Conservation (phyloP, 1,284 basidiomycete genomes). For the Cutaneotrichosporon sp. region DNA sequence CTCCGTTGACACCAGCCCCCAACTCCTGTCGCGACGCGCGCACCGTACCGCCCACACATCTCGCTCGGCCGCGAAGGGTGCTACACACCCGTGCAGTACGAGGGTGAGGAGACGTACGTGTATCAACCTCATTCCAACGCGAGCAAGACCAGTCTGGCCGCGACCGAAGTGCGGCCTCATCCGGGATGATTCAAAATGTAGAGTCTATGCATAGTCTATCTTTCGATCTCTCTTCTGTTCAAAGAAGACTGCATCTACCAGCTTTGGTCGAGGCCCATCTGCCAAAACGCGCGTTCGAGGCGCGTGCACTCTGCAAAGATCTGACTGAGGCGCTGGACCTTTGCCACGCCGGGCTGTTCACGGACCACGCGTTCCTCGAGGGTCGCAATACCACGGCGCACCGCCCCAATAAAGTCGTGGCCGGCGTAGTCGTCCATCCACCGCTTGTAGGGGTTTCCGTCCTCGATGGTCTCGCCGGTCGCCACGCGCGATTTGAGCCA, state of each 20-base stretch:
- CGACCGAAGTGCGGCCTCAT: no score
- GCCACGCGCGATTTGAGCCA: constrained; percentile 66
- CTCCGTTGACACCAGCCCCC: not conserved
- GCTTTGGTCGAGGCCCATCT: constrained; percentile 53
- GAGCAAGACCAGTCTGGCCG: not conserved
- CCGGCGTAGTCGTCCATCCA: constrained; percentile 87
- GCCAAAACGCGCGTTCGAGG: constrained; percentile 88
- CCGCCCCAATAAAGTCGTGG: constrained; percentile 67
- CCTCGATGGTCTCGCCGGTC: constrained; percentile 59
- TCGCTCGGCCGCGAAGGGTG: not conserved
- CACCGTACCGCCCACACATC: not conserved
- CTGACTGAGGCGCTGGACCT: constrained; percentile 66
- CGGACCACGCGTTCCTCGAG: constrained; percentile 63
- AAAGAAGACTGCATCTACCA: constrained; percentile 7
- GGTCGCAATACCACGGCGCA: constrained; percentile 65
- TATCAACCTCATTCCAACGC: not conserved
- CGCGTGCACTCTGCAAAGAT: constrained; percentile 77
- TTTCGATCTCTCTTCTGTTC: not conserved
- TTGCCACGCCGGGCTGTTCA: constrained; percentile 65
- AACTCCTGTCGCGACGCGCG: not conserved
- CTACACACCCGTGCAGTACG: not conserved
- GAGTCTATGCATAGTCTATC: not conserved
- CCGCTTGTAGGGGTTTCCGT: constrained; percentile 66
- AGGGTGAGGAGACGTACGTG: not conserved
- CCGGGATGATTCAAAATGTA: not conserved